phyloP scores from a whole-genome alignment of 768 basidiomycete genomes.

The Lactarius akahatsu region DNA sequence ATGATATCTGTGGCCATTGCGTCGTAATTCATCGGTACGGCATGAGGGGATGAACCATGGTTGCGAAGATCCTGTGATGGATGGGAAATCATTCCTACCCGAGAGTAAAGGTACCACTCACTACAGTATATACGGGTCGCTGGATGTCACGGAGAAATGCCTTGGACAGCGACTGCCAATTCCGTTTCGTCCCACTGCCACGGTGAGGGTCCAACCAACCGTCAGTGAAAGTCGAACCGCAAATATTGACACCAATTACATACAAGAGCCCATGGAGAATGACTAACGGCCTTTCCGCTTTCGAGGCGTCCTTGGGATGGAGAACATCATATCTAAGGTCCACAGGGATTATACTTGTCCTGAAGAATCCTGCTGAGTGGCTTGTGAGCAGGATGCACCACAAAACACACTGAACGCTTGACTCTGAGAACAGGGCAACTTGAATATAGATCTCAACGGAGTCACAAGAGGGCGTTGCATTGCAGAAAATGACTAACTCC shows the following conservation, averaged over 20 bases:
- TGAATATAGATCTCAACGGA: background rate
- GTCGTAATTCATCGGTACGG: conserved; percentile 66
- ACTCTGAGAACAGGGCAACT: background rate
- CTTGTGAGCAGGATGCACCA: background rate
- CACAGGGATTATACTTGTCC: conserved; percentile 29
- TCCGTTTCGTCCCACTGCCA: conserved; percentile 79
- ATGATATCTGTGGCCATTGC: conserved; percentile 80
- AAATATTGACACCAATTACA: conserved; percentile 30
- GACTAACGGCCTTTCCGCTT: conserved; percentile 45
- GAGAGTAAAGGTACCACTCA: conserved; percentile 34
- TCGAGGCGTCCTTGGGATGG: conserved; percentile 23
- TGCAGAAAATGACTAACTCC: background rate
- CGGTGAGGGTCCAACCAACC: background rate
- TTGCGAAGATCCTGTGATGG: conserved; percentile 75
- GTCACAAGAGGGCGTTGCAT: background rate
- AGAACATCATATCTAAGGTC: conserved; percentile 37
- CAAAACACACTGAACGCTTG: background rate
- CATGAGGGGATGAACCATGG: conserved; percentile 81
- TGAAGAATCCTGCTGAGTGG: conserved; percentile 16
- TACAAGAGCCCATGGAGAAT: conserved; percentile 68
- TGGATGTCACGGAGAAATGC: conserved; percentile 63
- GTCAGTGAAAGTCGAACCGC: background rate
- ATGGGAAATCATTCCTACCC: background rate
- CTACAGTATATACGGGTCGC: conserved; percentile 73
- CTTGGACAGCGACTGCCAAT: conserved; percentile 82